phyloP scores from a whole-genome alignment of 2,329 filamentous ascomycete species.

The Aspergillus awamori region DNA sequence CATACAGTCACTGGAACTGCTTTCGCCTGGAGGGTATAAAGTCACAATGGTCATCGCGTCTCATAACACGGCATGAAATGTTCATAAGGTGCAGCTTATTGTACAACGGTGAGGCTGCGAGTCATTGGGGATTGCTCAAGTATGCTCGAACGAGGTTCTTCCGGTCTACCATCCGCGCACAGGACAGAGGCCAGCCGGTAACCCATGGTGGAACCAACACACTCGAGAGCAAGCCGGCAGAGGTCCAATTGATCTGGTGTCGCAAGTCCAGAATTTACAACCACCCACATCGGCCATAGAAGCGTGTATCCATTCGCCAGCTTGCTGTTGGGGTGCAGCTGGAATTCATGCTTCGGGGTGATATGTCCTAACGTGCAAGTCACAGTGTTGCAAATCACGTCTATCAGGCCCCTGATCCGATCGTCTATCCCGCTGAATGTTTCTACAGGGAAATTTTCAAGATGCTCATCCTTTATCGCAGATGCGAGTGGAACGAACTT shows the following conservation, averaged over 20 bases:
- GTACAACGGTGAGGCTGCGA: not conserved
- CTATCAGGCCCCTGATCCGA: not conserved
- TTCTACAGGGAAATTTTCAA: not conserved
- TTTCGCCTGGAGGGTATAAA: not conserved
- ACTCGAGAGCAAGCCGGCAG: not conserved
- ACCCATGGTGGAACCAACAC: slow-evolving; percentile 4
- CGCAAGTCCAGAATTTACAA: not conserved
- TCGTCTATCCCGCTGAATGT: not conserved
- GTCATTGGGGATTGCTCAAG: too few relatives aligned
- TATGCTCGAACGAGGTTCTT: too few relatives aligned
- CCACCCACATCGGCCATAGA: slow-evolving; percentile 5
- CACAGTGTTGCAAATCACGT: not conserved
- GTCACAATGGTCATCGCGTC: not conserved
- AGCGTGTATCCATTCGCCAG: slow-evolving; percentile 3
- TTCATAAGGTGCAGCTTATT: not conserved
- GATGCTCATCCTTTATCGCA: not conserved
- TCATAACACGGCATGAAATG: not conserved
- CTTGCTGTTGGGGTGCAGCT: slow-evolving; percentile 3
- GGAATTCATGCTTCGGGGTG: not conserved
- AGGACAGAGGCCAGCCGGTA: slow-evolving; percentile 1
- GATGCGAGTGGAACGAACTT: not conserved
- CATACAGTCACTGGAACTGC: not conserved
- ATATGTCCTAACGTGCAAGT: not conserved
- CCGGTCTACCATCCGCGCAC: not conserved
- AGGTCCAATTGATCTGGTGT: not conserved